Conservation (phyloP, 371 early-diverging fungal genomes). For the Chytridium lagenaria region DNA sequence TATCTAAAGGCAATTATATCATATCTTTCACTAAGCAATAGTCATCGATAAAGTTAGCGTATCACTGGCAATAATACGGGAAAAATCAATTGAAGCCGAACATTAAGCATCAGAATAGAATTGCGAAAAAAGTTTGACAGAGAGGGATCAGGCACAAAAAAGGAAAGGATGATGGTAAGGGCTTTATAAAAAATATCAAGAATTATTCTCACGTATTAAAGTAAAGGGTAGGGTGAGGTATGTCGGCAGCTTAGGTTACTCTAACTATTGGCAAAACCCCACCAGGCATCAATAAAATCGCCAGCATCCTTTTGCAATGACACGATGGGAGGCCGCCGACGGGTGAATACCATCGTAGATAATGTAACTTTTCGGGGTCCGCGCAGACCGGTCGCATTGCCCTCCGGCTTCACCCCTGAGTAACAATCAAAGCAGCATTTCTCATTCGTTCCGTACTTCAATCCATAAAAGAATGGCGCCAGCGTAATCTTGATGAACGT, state of each 20-base stretch:
- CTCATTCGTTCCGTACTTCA: not conserved
- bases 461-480: not conserved
- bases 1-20: too few species aligned
- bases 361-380: not conserved
- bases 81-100: not conserved
- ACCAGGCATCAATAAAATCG: not conserved
- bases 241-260: not conserved
- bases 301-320: not conserved
- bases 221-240: too few species aligned
- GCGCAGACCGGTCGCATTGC: conserved; percentile 2
- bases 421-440: not conserved
- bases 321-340: not conserved
- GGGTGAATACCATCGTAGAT: not conserved
- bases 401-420: not conserved
- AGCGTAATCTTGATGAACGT: not conserved
- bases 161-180: not conserved
- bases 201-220: too few species aligned
- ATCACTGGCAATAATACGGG: too few species aligned
- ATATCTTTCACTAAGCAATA: too few species aligned
- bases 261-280: conserved; percentile 1
- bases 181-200: too few species aligned
- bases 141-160: not conserved
- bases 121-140: not conserved
- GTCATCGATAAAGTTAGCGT: too few species aligned
- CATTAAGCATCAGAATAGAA: not conserved